Conservation (phyloP, 768 basidiomycete species). For the Dacryopinax spathularia region DNA sequence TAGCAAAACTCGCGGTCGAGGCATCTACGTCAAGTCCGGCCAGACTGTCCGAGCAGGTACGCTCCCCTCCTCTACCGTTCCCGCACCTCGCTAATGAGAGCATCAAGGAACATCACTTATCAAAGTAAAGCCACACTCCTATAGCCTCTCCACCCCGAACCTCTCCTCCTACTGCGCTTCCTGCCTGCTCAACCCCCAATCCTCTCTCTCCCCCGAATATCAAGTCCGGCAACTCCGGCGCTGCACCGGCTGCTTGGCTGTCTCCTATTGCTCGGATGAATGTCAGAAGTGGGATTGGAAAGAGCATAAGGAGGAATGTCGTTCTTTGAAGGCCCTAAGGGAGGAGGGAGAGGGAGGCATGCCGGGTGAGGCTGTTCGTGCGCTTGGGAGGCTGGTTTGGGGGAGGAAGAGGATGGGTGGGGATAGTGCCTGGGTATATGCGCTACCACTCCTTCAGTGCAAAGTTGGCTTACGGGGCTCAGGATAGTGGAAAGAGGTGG, state of each 20-base stretch:
- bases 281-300: conserved; percentile 67
- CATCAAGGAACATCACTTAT: conserved; percentile 45
- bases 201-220: conserved; percentile 24
- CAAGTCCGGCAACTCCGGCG: conserved; percentile 36
- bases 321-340: conserved; percentile 38
- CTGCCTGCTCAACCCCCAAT: conserved; percentile 29
- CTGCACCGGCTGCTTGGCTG: conserved; percentile 55
- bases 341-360: conserved; percentile 26
- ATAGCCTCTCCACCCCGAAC: conserved; percentile 48
- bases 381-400: conserved; percentile 65
- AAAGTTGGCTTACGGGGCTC: neutral
- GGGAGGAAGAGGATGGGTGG: conserved; percentile 39
- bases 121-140: conserved; percentile 43
- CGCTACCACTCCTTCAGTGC: neutral
- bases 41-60: neutral
- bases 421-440: conserved; percentile 40
- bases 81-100: neutral
- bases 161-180: conserved; percentile 54
- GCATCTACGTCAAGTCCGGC: conserved; percentile 4
- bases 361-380: conserved; percentile 68
- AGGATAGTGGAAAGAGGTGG: conserved; percentile 44
- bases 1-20: neutral
- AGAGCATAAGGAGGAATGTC: conserved; percentile 66
- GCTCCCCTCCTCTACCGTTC: conserved; percentile 3
- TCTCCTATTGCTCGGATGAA: conserved; percentile 65